Evolutionary conservation across 176 grass and related monocot genomes (phyloP).

Genomic region (Hsuehochloa calcarea): DNA sequence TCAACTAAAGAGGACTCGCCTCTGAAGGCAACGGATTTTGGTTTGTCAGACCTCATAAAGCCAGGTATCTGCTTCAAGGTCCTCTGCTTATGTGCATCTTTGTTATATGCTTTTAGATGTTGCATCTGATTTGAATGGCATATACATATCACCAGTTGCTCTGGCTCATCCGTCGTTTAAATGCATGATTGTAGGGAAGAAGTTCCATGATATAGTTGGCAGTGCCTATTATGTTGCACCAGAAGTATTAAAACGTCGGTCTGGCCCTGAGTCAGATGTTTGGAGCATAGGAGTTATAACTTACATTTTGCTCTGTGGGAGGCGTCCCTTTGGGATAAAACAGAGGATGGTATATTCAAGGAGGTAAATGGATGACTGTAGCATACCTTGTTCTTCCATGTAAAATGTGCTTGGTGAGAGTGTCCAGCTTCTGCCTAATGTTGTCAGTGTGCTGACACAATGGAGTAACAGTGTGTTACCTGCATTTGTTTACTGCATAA

Average conservation of each 20-base stretch:
- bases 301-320: slow-evolving; percentile 98
- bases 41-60: slow-evolving; percentile 91
- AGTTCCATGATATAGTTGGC: slow-evolving; percentile 93
- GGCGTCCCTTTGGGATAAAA: slow-evolving; percentile 96
- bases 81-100: slow-evolving; percentile 20
- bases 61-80: slow-evolving; percentile 54
- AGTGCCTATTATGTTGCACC: slow-evolving; percentile 99
- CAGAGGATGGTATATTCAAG: slow-evolving; percentile 97
- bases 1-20: slow-evolving; percentile 72
- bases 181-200: slow-evolving; percentile 64
- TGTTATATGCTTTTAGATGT: slow-evolving; percentile 14
- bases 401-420: slow-evolving; percentile 1
- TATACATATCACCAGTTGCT: background rate
- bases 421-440: background rate
- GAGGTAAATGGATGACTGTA: slow-evolving; percentile 63
- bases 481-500: slow-evolving; percentile 12
- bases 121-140: slow-evolving; percentile 10
- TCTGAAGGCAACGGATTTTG: slow-evolving; percentile 97
- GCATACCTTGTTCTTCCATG: slow-evolving; percentile 7
- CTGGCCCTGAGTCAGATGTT: slow-evolving; percentile 94
- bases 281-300: slow-evolving; percentile 99
- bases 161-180: slow-evolving; percentile 10
- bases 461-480: background rate
- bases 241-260: slow-evolving; percentile 86
- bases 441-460: background rate